Evolutionary conservation across 129 eudicot species (phyloP).

Genomic region (Apium graveolens): DNA sequence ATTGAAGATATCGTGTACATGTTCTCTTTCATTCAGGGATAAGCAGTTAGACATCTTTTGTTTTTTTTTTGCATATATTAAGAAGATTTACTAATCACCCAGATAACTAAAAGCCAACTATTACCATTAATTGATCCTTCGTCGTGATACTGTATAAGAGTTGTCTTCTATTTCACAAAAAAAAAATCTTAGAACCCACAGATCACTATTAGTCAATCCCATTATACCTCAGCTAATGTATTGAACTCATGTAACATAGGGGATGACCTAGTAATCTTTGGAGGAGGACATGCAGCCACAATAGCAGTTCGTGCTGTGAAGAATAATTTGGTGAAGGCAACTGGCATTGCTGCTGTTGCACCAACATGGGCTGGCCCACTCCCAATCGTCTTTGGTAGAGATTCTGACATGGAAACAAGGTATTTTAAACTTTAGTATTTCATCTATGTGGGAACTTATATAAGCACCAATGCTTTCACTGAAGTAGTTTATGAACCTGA

Average conservation of each 20-base stretch:
- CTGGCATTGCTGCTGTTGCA: constrained; percentile 81
- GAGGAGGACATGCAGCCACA: constrained; percentile 99
- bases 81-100: background rate
- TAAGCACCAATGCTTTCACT: background rate
- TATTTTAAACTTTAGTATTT: constrained; percentile 11
- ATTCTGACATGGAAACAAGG: constrained; percentile 80
- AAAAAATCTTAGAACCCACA: background rate
- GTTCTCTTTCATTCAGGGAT: background rate
- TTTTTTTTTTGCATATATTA: background rate
- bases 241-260: constrained; percentile 19
- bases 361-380: constrained; percentile 99
- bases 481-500: background rate
- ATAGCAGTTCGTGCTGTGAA: constrained; percentile 83
- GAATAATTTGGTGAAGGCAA: constrained; percentile 78
- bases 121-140: background rate
- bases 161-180: background rate
- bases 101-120: background rate
- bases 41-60: background rate
- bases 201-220: background rate
- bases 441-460: background rate
- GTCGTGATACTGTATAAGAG: background rate
- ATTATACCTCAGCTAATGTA: background rate
- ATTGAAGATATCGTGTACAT: background rate
- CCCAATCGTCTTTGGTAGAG: constrained; percentile 95
- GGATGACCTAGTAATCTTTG: constrained; percentile 64